Evolutionary conservation across 306 rosid species (phyloP).

Genomic region (Vigna reflexopilosa): DNA sequence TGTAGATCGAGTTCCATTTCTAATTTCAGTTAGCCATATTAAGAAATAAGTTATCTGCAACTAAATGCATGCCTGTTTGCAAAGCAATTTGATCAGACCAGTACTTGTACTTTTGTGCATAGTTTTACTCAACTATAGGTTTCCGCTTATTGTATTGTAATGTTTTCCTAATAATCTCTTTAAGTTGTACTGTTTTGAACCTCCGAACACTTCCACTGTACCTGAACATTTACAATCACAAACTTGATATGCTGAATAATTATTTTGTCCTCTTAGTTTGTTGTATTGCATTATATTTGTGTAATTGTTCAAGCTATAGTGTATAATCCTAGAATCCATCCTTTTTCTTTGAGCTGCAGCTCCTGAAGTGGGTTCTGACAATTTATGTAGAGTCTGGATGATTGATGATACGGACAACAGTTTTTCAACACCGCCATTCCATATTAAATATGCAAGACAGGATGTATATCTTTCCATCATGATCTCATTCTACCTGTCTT

Average conservation of each 20-base stretch:
- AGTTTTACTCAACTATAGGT: slow-evolving; percentile 3
- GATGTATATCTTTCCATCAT: slow-evolving; percentile 83
- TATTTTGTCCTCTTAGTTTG: slow-evolving; percentile 27
- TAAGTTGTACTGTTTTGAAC: slow-evolving; percentile 10
- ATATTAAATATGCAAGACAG: slow-evolving; percentile 87
- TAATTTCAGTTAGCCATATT: background rate
- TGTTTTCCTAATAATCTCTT: slow-evolving; percentile 1
- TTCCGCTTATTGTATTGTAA: background rate
- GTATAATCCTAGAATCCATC: slow-evolving; percentile 46
- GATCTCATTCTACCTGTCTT: slow-evolving; percentile 85
- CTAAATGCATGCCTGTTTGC: slow-evolving; percentile 2
- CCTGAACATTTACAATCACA: slow-evolving; percentile 14
- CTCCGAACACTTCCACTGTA: slow-evolving; percentile 13
- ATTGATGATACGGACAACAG: slow-evolving; percentile 91
- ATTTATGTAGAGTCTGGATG: slow-evolving; percentile 86
- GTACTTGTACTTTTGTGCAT: background rate
- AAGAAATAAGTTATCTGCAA: slow-evolving; percentile 14
- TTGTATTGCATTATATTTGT: slow-evolving; percentile 33
- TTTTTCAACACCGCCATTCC: slow-evolving; percentile 88
- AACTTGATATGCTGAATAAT: slow-evolving; percentile 38
- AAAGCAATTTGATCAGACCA: slow-evolving; percentile 11
- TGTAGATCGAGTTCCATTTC: background rate
- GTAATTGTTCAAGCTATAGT: slow-evolving; percentile 24
- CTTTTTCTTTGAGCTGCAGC: slow-evolving; percentile 71
- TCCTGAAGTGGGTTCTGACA: slow-evolving; percentile 80